A percentile compares a stretch with the other conserved stretches of the same genome.
These are phyloP conservation scores for Suillus discolor DNA, from an alignment of 768 basidiomycete genomes.

Conservation along the genomic window DNA sequence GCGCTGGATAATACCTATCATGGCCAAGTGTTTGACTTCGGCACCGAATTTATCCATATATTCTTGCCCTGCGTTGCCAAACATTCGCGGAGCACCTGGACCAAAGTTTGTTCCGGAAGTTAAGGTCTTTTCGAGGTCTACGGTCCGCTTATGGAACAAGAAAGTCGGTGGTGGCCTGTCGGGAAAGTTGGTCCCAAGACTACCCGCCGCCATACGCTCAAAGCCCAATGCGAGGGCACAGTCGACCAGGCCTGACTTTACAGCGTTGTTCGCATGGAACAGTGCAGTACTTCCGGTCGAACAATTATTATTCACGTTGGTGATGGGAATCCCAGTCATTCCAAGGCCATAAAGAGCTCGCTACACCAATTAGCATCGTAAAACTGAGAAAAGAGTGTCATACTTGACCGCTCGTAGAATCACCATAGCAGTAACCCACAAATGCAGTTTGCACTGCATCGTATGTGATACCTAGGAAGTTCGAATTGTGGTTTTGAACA, in stretches of 20 bases:
- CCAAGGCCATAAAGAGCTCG: constrained; percentile 82
- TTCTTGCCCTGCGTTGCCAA: constrained; percentile 72
- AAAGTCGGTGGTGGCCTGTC: constrained; percentile 50
- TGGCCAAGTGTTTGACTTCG: constrained; percentile 64
- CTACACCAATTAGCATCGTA: constrained; percentile 34
- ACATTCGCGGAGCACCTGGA: constrained; percentile 72
- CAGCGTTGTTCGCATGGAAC: constrained; percentile 68
- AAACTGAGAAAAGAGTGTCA: constrained; percentile 13
- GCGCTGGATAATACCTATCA: constrained; percentile 56
- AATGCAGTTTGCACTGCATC: constrained; percentile 73
- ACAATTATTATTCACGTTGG: constrained; percentile 89
- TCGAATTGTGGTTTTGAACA: neutral
- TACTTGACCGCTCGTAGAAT: constrained; percentile 78
- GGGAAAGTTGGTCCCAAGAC: constrained; percentile 66
- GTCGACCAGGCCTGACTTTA: constrained; percentile 69
- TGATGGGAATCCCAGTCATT: constrained; percentile 80
- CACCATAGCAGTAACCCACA: constrained; percentile 81
- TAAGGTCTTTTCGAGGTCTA: constrained; percentile 49
- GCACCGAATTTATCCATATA: constrained; percentile 79
- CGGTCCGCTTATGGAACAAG: constrained; percentile 45
- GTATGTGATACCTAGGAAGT: constrained; percentile 73
- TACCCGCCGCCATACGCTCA: constrained; percentile 81
- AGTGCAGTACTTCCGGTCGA: constrained; percentile 82
- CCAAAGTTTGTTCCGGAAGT: constrained; percentile 62
- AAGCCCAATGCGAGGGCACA: constrained; percentile 86